A percentile compares a stretch with the other conserved stretches of the same genome.
Evolutionary conservation across 257 asterid species (phyloP).

Genomic region (Penstemon barbatus): DNA sequence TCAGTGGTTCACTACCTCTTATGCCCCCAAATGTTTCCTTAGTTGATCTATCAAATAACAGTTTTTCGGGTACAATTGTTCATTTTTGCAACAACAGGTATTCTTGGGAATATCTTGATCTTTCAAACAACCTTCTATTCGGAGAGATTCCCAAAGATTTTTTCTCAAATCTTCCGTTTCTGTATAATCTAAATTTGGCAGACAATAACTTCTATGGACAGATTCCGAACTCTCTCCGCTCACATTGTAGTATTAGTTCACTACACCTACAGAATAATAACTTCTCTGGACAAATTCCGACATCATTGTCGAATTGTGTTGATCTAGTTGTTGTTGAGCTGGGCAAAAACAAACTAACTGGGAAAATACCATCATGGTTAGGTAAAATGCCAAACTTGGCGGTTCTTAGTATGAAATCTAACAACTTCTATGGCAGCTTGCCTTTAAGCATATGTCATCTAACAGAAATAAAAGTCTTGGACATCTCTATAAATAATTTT

Average conservation of each 20-base stretch:
- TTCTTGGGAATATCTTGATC: too few species aligned
- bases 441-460: slow-evolving; percentile 31
- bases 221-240: slow-evolving; percentile 16
- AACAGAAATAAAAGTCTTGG: slow-evolving; percentile 32
- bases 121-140: too few species aligned
- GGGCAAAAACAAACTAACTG: too few species aligned
- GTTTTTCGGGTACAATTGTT: too few species aligned
- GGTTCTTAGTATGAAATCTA: slow-evolving; percentile 35
- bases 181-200: slow-evolving; percentile 30
- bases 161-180: slow-evolving; percentile 3
- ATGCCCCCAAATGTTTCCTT: too few species aligned
- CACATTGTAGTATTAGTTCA: neutral
- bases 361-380: slow-evolving; percentile 19
- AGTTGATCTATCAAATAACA: too few species aligned
- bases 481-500: slow-evolving; percentile 29
- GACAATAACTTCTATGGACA: slow-evolving; percentile 33
- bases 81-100: too few species aligned
- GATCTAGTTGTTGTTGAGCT: too few species aligned
- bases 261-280: slow-evolving; percentile 36
- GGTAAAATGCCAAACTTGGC: slow-evolving; percentile 18
- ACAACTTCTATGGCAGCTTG: slow-evolving; percentile 31
- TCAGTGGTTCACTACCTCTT: too few species aligned
- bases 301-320: slow-evolving; percentile 23
- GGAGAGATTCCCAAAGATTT: neutral
- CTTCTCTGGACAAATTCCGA: slow-evolving; percentile 30